Base-by-base conservation (phyloP, 495 filamentous ascomycete species). In the Aspergillus bertholletiae region DNA sequence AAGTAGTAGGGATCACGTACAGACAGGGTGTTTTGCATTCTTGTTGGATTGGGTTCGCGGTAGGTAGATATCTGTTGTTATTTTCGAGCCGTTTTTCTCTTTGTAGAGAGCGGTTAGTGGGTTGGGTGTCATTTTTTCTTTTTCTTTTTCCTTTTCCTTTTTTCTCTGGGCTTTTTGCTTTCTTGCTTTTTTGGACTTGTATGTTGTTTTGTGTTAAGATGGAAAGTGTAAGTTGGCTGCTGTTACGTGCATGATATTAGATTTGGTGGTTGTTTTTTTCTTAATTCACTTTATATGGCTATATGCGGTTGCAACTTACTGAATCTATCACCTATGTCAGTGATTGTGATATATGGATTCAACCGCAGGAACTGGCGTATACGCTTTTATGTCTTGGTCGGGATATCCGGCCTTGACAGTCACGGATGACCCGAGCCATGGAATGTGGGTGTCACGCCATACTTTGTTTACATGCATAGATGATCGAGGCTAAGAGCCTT, bases 31-130 rank as follows among this genome's bases (percentile, higher is more conserved):
- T 26, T 59, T 56, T 18, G 30, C 3, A 32, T 58, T 28, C 45
- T 39, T 20, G 45, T 52, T 7, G 47, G 44, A 43, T 23, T 18
- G 24, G 27, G 12, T 53, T 28, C 57, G 24, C 7, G 70, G 70
- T 13, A 73, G 52, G 51, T 72, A 72, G 46, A 74, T 51, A 40
- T 74, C 71, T 8, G 67, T 66, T 1, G 60, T 62, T 39, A 72
- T 72, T 41, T 64, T 59, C 35, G 57, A 67, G 11, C 59, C 51
- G 28, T 61, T 48, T 35, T 57, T 54, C 53, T 66, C 57, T 46
- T 73, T 73, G 52, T 70, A 71, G 48, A 53, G 50, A 6, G 59
- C 55, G 40, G 63, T 67, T 20, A 67, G 43, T 5, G 65, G 66
- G 5, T 12, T 6, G 7, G 47, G 54, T 20, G 27, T 50, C 53